phyloP scores from a whole-genome alignment of 2,329 filamentous ascomycete species.

The Bisporella sp. region DNA sequence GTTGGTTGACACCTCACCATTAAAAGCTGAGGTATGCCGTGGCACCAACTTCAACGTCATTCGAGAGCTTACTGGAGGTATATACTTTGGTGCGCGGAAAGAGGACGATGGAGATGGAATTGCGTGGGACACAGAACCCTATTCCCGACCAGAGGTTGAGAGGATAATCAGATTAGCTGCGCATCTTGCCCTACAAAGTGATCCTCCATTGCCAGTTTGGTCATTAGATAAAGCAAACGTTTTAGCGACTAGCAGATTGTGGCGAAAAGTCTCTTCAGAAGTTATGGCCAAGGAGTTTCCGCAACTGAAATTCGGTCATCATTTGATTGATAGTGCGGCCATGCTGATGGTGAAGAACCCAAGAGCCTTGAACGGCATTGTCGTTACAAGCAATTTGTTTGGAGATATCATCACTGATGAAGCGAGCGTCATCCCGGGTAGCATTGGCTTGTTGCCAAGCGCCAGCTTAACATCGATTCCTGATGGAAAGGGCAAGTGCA shows the following conservation, averaged over 20 bases:
- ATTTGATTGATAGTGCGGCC: conserved; percentile 92
- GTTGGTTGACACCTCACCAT: conserved; percentile 76
- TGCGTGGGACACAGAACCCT: conserved; percentile 81
- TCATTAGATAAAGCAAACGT: conserved; percentile 96
- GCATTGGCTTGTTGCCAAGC: conserved; percentile 79
- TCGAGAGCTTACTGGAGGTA: conserved; percentile 84
- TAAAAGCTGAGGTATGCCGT: conserved; percentile 78
- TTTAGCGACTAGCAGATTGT: conserved; percentile 80
- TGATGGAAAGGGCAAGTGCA: conserved; percentile 76
- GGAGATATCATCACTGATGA: conserved; percentile 96
- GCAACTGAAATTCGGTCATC: conserved; percentile 74
- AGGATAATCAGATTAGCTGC: conserved; percentile 77
- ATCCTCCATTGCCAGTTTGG: conserved; percentile 73
- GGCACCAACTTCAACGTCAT: conserved; percentile 91
- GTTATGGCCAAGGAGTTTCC: conserved; percentile 86
- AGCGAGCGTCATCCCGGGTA: conserved; percentile 88
- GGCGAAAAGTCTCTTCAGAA: conserved; percentile 81
- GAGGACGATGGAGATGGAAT: conserved; percentile 69
- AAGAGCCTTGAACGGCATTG: conserved; percentile 75
- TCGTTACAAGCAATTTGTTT: conserved; percentile 90
- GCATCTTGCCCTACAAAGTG: conserved; percentile 68
- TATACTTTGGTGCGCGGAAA: conserved; percentile 89
- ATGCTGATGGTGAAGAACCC: conserved; percentile 98
- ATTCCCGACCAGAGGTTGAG: conserved; percentile 80
- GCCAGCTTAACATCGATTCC: conserved; percentile 83